Base-by-base conservation (phyloP, 106 monocot species). In the Iris macrosiphon region DNA sequence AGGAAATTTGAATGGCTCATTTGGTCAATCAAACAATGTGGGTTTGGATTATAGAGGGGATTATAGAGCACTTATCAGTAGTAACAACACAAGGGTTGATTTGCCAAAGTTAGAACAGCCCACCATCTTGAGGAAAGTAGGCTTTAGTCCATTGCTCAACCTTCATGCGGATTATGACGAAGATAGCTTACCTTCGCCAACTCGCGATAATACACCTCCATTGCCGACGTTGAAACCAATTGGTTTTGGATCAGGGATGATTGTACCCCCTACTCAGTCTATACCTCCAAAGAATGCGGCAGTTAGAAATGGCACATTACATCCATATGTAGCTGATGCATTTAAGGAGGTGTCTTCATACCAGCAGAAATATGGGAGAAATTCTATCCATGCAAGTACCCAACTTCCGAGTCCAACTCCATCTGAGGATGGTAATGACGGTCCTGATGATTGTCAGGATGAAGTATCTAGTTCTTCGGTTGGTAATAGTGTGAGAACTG, bases 331-430 rank as follows among this genome's bases (percentile, higher is more conserved):
- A 46, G 83, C 74, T 2, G 86, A 91, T 80, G 74, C 91, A 13
- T n/a, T 88, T 31, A 91, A 78, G 63, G 83, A 79, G 14, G 83
- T 98, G 27, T 87, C 86, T 33, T 78, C 64, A 6, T 98, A 98
- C 62, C 98, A 91, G 48, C 77, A 98, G 75, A 86, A 84, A 47
- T 85, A 84, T 61, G 64, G 72, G 14, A 61, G 49, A 19, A 69
- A 47, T 46, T 80, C 79, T 31, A 57, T 64, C 57, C 51, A 81
- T 64, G 21, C 65, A 48, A 65, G 31, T 68, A 73, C 78, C 41
- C 40, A 32, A 46, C 86, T 98, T 14, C 90, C 90, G 4, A 98
- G 98, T 53, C 98, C 98, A 25, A 98, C 98, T 54, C 98, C 98
- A 32, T 98, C 98, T 41, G 98, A 91, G 35, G 87, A 91, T 17